phyloP scores from a whole-genome alignment of 768 basidiomycete genomes.

The Austroboletus eburneus region DNA sequence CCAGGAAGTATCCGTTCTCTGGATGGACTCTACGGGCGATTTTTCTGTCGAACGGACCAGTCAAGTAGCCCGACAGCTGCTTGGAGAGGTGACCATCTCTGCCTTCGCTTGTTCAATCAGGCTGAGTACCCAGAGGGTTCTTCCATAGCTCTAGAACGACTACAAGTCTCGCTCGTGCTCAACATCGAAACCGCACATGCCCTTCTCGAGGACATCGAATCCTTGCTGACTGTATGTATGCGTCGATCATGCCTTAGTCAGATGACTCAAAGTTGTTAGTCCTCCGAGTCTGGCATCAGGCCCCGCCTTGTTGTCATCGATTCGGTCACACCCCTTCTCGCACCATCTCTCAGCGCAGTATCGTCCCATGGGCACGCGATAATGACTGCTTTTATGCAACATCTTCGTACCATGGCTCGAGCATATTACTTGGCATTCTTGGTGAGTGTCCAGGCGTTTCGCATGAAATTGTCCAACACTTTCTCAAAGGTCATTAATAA shows the following conservation, averaged over 20 bases:
- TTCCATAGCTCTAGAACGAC: constrained; percentile 44
- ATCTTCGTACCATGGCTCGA: constrained; percentile 50
- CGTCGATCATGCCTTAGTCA: not conserved
- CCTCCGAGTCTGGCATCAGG: constrained; percentile 7
- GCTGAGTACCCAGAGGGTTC: constrained; percentile 22
- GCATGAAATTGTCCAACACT: not conserved
- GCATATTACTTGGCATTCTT: constrained; percentile 45
- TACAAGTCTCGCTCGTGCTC: constrained; percentile 57
- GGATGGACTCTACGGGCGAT: constrained; percentile 72
- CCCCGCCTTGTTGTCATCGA: constrained; percentile 60
- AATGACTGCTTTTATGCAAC: constrained; percentile 69
- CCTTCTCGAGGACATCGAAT: constrained; percentile 43
- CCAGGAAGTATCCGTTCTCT: constrained; percentile 42
- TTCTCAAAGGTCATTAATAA: constrained; percentile 58
- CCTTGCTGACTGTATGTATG: constrained; percentile 25
- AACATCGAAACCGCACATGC: constrained; percentile 52
- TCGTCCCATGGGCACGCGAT: constrained; percentile 74
- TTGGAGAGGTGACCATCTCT: constrained; percentile 23
- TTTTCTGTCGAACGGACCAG: constrained; percentile 52
- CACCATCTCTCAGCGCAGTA: constrained; percentile 56
- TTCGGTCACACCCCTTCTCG: constrained; percentile 57
- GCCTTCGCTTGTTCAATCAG: not conserved
- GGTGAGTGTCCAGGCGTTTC: constrained; percentile 36
- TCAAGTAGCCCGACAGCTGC: constrained; percentile 32
- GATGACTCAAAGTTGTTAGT: constrained; percentile 9